These are phyloP conservation scores for Colletotrichum chrysophilum DNA, from an alignment of 2,329 filamentous ascomycete species.

Conservation along the genomic window DNA sequence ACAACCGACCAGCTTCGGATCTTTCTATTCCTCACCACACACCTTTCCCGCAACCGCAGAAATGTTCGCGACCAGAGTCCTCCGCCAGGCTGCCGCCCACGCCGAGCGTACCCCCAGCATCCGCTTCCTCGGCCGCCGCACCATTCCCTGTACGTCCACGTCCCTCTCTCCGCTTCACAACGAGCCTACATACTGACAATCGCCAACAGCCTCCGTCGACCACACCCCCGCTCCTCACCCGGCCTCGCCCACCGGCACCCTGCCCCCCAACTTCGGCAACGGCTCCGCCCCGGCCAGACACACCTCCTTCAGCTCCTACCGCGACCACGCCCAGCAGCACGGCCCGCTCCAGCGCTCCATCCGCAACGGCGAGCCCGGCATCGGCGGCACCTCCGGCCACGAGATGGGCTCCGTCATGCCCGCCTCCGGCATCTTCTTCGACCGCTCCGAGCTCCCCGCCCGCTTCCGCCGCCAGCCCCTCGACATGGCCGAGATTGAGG, in stretches of 20 bases:
- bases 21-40: not conserved
- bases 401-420: constrained; percentile 76
- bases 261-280: constrained; percentile 59
- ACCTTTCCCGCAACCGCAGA: not conserved
- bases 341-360: constrained; percentile 72
- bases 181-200: constrained; percentile 19
- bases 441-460: constrained; percentile 83
- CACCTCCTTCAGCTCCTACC: constrained; percentile 76
- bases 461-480: constrained; percentile 82
- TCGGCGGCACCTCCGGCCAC: constrained; percentile 70
- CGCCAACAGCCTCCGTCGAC: constrained; percentile 66
- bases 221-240: constrained; percentile 78
- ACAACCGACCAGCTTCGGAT: not conserved
- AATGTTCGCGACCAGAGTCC: constrained; percentile 62
- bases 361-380: constrained; percentile 38
- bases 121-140: constrained; percentile 65
- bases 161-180: not conserved
- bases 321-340: constrained; percentile 79
- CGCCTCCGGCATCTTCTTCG: constrained; percentile 79
- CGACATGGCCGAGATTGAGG: constrained; percentile 87
- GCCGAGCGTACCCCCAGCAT: constrained; percentile 67
- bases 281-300: constrained; percentile 46
- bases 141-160: constrained; percentile 57
- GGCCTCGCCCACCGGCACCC: constrained; percentile 67
- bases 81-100: constrained; percentile 64